Base-by-base conservation (phyloP, 768 basidiomycete genomes). In the Trametes coccinea region DNA sequence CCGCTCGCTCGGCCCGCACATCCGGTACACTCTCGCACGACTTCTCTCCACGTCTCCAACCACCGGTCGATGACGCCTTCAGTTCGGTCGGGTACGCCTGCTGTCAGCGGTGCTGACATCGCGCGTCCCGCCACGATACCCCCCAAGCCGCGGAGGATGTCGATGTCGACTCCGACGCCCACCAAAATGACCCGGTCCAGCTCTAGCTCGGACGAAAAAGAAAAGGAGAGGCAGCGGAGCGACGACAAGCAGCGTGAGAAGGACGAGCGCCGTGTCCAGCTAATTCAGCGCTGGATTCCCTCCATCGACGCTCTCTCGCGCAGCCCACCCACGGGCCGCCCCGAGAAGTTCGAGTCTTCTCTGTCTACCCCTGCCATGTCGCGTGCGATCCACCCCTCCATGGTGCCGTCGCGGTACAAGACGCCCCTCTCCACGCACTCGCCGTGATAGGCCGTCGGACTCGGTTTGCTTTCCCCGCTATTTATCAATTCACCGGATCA, bases 281-380 rank as follows among this genome's bases (percentile, higher is more conserved):
- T 70, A 22, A 82, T 85, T 46, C 85, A 88, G 69, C 81, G 85
- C 62, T 89, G 88, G 88, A 76, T 88, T 47, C 88, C 88, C 13
- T 79, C 81, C 33, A 73, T 61, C 44, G 64, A 67, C 41, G 61
- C 64, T 8, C 11, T 64, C 41, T 57, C 63, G 10, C 50, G 55
- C 30, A 64, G 77, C 44, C 77, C 77, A 7, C 78, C 75, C 17
- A 71, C 67, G 3, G 72, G 77, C 33, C 74, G 72, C 47, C 39
- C 70, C 2, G 58, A 70, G 51, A 54, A 52, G 61, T 60, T 64
- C 48, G 54, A 55, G 34, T 43, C 55, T 49, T 40, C 54, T 16
- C 30, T 45, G 48, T 34, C 57, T 14, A 17, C 29, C 34, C 34
- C 60, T 22, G 31, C 50, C 44, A 48, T 57, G 37, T 45, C 56